These are phyloP conservation scores for Epichloe gansuensis DNA, from an alignment of 2,329 filamentous ascomycete genomes.

Conservation along the genomic window DNA sequence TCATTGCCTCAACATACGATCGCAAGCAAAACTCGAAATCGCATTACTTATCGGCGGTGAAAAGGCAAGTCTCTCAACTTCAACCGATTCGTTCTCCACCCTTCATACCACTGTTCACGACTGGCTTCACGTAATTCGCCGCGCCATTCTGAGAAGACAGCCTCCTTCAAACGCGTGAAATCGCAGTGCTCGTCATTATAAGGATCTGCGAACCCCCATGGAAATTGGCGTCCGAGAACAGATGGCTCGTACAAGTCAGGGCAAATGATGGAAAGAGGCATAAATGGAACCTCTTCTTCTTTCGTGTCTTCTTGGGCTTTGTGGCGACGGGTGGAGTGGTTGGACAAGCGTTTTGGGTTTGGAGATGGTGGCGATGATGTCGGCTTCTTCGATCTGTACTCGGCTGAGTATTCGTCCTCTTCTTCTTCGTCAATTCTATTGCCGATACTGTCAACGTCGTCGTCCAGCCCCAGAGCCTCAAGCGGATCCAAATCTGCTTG, in stretches of 20 bases:
- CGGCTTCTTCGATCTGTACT: conserved; percentile 11
- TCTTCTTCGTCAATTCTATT: conserved; percentile 44
- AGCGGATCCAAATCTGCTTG: conserved; percentile 77
- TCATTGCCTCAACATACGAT: neutral
- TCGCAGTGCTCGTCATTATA: conserved; percentile 89
- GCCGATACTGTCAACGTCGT: conserved; percentile 51
- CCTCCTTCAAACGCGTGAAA: conserved; percentile 79
- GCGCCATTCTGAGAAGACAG: conserved; percentile 89
- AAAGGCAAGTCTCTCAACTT: conserved; percentile 37
- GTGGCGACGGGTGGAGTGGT: conserved; percentile 30
- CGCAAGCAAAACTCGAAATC: neutral
- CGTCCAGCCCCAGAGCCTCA: conserved; percentile 71
- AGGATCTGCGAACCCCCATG: conserved; percentile 94
- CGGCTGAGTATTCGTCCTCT: conserved; percentile 17
- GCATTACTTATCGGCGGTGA: conserved; percentile 19
- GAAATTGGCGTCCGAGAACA: conserved; percentile 73
- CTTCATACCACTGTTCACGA: conserved; percentile 87
- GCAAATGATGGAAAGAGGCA: conserved; percentile 87
- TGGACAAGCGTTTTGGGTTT: conserved; percentile 33
- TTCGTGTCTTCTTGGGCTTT: conserved; percentile 33
- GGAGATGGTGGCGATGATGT: conserved; percentile 21
- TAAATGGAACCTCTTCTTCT: conserved; percentile 49
- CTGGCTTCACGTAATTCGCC: conserved; percentile 81
- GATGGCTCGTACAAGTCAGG: conserved; percentile 80
- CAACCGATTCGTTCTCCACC: conserved; percentile 69